Percentiles rank a stretch among this genome's conserved stretches.
phyloP scores from a whole-genome alignment of 1,139 yeast genomes.

The Pichia sp. region DNA sequence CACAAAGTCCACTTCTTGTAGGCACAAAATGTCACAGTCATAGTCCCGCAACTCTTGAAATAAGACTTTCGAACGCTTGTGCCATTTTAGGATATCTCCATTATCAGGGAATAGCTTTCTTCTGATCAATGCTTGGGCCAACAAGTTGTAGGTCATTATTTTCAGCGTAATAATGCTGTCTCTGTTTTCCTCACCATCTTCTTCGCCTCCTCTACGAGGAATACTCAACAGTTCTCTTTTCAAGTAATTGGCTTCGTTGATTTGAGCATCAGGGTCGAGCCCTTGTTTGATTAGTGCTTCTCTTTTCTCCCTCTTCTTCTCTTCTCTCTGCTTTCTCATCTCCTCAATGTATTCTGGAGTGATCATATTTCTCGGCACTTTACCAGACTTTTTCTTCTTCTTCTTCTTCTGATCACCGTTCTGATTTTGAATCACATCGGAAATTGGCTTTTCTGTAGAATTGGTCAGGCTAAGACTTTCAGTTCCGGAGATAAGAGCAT shows the following conservation, averaged over 20 bases:
- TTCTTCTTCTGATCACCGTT: neutral
- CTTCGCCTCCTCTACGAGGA: conserved; percentile 22
- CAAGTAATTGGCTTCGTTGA: conserved; percentile 45
- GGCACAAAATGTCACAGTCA: conserved; percentile 65
- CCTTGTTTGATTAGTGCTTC: conserved; percentile 44
- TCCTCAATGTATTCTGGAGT: conserved; percentile 71
- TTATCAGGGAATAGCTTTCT: conserved; percentile 76
- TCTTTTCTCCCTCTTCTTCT: conserved; percentile 46
- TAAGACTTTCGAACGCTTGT: conserved; percentile 59
- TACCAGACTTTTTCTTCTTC: conserved; percentile 28
- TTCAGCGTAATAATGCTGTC: conserved; percentile 18
- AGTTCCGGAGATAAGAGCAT: conserved; percentile 10
- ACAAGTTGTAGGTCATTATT: conserved; percentile 67
- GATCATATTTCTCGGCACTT: conserved; percentile 35
- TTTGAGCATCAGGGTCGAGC: conserved; percentile 39
- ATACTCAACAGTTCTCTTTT: conserved; percentile 50
- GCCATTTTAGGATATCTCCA: conserved; percentile 82
- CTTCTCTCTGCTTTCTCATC: conserved; percentile 49
- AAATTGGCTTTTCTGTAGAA: too few species aligned
- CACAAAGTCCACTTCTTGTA: conserved; percentile 75
- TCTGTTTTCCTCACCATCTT: conserved; percentile 14
- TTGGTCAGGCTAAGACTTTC: conserved; percentile 1
- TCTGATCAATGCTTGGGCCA: conserved; percentile 81
- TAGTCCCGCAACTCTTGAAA: conserved; percentile 62
- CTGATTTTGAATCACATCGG: neutral